phyloP scores from a whole-genome alignment of 2,329 filamentous ascomycete species.

The Clarireedia hainanense region DNA sequence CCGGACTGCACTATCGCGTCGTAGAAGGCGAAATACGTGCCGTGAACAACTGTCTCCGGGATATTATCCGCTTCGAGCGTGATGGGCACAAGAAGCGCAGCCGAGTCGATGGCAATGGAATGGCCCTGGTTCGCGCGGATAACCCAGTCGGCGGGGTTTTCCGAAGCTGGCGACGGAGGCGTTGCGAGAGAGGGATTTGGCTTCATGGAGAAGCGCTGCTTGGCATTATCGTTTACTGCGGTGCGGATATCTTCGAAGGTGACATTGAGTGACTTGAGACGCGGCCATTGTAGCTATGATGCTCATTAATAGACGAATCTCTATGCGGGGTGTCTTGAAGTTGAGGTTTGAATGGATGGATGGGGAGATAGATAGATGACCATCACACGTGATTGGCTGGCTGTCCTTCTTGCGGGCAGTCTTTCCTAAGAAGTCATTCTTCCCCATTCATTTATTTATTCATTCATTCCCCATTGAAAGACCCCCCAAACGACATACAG shows the following conservation, averaged over 20 bases:
- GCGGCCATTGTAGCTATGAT: conserved; percentile 29
- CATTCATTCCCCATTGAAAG: too few relatives aligned
- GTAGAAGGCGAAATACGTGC: conserved; percentile 82
- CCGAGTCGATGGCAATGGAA: conserved; percentile 68
- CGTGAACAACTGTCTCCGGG: conserved; percentile 69
- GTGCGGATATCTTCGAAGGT: conserved; percentile 65
- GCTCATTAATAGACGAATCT: neutral
- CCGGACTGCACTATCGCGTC: conserved; percentile 64
- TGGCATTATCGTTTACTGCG: conserved; percentile 70
- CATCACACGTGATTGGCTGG: too few relatives aligned
- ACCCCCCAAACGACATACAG: too few relatives aligned
- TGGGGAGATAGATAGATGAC: too few relatives aligned
- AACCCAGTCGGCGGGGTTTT: conserved; percentile 60
- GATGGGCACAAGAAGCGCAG: conserved; percentile 62
- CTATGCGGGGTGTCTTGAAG: too few relatives aligned
- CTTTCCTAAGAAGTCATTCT: neutral
- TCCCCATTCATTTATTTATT: too few relatives aligned
- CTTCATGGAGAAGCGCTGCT: conserved; percentile 82
- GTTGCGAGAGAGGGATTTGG: conserved; percentile 34
- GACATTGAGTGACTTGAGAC: conserved; percentile 60
- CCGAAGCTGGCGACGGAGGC: conserved; percentile 22
- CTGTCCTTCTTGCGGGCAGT: neutral
- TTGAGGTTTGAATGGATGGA: too few relatives aligned
- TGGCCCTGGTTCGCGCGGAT: conserved; percentile 97
- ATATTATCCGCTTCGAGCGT: conserved; percentile 49